Base-by-base conservation (phyloP, 2,329 filamentous ascomycete species). In the Dryadomyces quercus-mongolicae region DNA sequence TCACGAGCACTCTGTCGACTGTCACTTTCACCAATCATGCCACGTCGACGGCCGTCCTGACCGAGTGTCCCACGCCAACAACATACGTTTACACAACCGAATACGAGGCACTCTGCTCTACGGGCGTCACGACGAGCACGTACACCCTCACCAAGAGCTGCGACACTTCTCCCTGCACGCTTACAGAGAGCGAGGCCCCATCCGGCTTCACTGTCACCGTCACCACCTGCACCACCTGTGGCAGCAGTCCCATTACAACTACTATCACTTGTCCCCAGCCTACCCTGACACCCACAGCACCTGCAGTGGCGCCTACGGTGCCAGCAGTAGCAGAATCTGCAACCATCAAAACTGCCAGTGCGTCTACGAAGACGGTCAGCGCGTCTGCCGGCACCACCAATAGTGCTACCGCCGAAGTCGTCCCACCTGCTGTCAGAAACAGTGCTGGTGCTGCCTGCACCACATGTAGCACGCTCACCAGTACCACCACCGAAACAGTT, bases 111-210 rank as follows among this genome's bases (percentile, higher is more conserved):
- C 34, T 59, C 18, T 59, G 59, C 54, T 20, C 56, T 1, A 55
- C 53, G 5, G 57, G 59, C 12, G 3, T 56, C 4, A 25, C 44
- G 12, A 49, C 56, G 25, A 55, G 52, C 51, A 59, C 59, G 7
- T 60, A 60, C 58, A 60, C 56, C 31, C 51, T 60, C 46, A 60
- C 59, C 42, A 59, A 60, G 56, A 58, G 58, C 12, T 60, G 59
- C n/a, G 52, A 53, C 34, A 7, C 49, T 8, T n/a, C 54, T 1
- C 57, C 58, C 15, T 60, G 59, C 55, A 43, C 56, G 1, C 25
- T 22, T 52, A 51, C 49, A 0, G 13, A 18, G 1, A 34, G 25
- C n/a, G 58, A 57, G 51, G 6, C 58, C 1, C 59, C 59, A 3
- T 2, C 52, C 12, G 59, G 54, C 55, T 60, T 60, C 42, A 58